Base-by-base conservation (phyloP, 73 alveolate genomes). In the Effrenium voratum region DNA sequence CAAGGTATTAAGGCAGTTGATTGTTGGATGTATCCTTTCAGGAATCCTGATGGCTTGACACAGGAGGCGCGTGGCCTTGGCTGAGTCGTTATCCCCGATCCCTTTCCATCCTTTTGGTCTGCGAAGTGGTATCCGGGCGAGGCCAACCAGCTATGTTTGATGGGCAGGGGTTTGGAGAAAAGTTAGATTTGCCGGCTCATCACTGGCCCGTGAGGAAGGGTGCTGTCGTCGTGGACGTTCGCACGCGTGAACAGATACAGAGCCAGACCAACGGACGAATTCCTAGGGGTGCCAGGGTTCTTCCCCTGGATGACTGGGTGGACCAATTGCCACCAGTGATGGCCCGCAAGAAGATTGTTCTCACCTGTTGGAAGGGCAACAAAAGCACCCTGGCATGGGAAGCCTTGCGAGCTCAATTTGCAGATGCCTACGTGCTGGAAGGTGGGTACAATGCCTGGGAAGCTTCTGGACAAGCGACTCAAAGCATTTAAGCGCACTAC, bases 291-390 rank as follows among this genome's bases (percentile, higher is more conserved):
- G 95, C 95, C 19, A 8, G 49, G 63, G 47, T 87, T n/a, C 63
- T 87, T 19, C 95, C 95, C 46, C 32, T 87, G 32, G 95, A 87
- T 28, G 95, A 87, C 49, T 87, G 95, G 95, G 84, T 68, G 46
- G 95, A 84, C 0, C 66, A 68, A 8, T 24, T 63, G 45, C 95
- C 95, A 63, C 95, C 95, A 1, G 70, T 87, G 30, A 43, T 87
- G 82, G 49, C 70, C 24, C 84, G 95, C 49, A 87, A 87, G 84
- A 87, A 87, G 84, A 68, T 87, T 30, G 10, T 87, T 30, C 84
- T 87, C 38, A 87, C 95, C 10, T 87, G 95, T 44, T 87, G 80
- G 83, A 63, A 87, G 47, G 95, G 95, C 26, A 87, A 87, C 95
- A 87, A 87, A 49, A 82, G 95, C 36, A 28, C 49, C 68, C 26